Evolutionary conservation across 2,329 filamentous ascomycete species (phyloP).

Genomic region (Colletotrichum agaves): DNA sequence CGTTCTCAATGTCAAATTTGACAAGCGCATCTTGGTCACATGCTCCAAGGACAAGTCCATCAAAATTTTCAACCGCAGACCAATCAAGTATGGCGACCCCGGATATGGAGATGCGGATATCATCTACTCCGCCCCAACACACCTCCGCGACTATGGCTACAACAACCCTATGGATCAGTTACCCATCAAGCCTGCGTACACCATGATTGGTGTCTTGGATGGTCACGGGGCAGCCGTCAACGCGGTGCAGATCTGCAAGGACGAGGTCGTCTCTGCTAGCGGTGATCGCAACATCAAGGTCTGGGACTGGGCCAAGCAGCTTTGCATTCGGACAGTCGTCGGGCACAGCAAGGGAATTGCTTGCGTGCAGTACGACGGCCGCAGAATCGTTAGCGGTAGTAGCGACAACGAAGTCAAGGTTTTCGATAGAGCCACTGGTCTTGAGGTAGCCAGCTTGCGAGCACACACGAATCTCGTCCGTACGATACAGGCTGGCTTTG

Average conservation of each 20-base stretch:
- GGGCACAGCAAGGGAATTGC: conserved; percentile 96
- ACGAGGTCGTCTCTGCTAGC: conserved; percentile 92
- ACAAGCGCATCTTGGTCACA: conserved; percentile 90
- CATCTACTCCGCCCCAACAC: conserved; percentile 64
- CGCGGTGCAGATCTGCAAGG: conserved; percentile 87
- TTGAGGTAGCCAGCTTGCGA: conserved; percentile 88
- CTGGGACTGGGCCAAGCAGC: conserved; percentile 88
- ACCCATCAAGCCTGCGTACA: conserved; percentile 72
- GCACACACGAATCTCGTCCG: conserved; percentile 88
- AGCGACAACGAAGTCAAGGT: conserved; percentile 97
- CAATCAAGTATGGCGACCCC: conserved; percentile 69
- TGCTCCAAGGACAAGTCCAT: conserved; percentile 98
- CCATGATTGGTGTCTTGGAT: conserved; percentile 80
- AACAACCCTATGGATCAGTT: conserved; percentile 58
- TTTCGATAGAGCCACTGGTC: conserved; percentile 85
- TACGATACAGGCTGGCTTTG: conserved; percentile 95
- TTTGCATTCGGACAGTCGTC: conserved; percentile 79
- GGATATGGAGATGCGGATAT: conserved; percentile 59
- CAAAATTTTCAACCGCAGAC: conserved; percentile 90
- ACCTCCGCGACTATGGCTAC: conserved; percentile 65
- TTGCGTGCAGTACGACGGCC: conserved; percentile 95
- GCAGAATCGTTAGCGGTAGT: conserved; percentile 93
- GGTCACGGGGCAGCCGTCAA: conserved; percentile 95
- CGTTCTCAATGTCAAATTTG: conserved; percentile 92
- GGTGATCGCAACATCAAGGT: conserved; percentile 94